Conservation (phyloP, 2,329 filamentous ascomycete genomes). For the Escovopsis sp. region DNA sequence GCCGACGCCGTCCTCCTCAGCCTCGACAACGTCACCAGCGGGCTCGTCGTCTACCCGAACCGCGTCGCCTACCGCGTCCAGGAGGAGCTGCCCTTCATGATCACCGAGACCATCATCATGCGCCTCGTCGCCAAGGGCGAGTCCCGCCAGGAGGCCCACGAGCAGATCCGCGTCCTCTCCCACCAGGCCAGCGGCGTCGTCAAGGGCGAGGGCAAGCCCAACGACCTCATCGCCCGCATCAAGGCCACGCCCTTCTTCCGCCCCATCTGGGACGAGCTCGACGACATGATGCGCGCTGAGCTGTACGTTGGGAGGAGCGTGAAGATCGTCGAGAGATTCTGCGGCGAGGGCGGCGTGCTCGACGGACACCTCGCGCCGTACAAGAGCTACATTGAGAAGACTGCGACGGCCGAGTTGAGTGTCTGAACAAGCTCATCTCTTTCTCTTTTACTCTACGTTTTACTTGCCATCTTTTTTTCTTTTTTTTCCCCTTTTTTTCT, state of each 20-base stretch:
- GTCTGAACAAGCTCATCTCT: conserved; percentile 1
- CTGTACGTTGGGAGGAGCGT: conserved; percentile 30
- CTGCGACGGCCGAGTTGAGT: conserved; percentile 4
- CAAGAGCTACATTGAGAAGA: conserved; percentile 16
- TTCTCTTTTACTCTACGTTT: too few relatives aligned
- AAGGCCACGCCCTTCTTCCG: conserved; percentile 58
- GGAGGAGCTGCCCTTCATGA: conserved; percentile 71
- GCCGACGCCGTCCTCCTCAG: conserved; percentile 54
- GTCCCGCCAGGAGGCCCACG: conserved; percentile 69
- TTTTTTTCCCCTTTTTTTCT: too few relatives aligned
- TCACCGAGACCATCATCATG: conserved; percentile 57
- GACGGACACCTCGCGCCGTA: conserved; percentile 25
- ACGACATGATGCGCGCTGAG: conserved; percentile 48
- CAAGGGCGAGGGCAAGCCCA: conserved; percentile 47
- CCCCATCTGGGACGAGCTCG: conserved; percentile 53
- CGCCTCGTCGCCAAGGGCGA: conserved; percentile 54
- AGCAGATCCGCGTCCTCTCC: conserved; percentile 70
- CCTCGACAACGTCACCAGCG: conserved; percentile 50
- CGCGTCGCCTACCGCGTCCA: conserved; percentile 52
- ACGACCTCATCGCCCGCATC: conserved; percentile 72
- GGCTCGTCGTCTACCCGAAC: conserved; percentile 65
- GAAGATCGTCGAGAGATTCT: conserved; percentile 30
- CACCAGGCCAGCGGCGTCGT: conserved; percentile 55
- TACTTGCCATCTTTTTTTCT: too few relatives aligned
- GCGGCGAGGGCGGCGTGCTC: conserved; percentile 22